Percentiles rank a stretch among this genome's conserved stretches.
Evolutionary conservation across 1,284 basidiomycete species (phyloP).

Genomic region (Gymnopus androsaceus): DNA sequence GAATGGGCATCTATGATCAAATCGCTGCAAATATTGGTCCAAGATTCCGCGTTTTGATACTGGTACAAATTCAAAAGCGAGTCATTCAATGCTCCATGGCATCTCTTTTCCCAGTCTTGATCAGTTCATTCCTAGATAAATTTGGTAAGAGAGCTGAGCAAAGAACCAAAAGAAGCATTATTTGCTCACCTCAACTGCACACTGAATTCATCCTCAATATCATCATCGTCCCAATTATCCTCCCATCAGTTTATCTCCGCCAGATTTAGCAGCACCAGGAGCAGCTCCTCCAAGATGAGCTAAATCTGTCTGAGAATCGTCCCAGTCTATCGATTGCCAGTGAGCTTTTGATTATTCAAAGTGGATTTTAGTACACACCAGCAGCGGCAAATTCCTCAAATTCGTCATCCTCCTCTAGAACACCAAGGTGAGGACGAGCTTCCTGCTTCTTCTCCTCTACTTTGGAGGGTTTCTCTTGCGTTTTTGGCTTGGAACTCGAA

Average conservation of each 20-base stretch:
- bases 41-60: neutral
- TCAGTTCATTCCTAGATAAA: slow-evolving; percentile 14
- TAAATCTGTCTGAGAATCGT: slow-evolving; percentile 20
- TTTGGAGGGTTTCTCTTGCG: slow-evolving; percentile 2
- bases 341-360: neutral
- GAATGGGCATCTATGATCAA: too few species aligned
- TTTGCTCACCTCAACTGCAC: slow-evolving; percentile 73
- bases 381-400: slow-evolving; percentile 44
- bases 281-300: slow-evolving; percentile 51
- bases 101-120: slow-evolving; percentile 16
- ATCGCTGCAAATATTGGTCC: too few species aligned
- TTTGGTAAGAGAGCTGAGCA: neutral
- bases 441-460: slow-evolving; percentile 13
- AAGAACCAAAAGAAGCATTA: neutral
- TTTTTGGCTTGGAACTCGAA: slow-evolving; percentile 13
- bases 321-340: slow-evolving; percentile 13
- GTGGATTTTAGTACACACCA: slow-evolving; percentile 1
- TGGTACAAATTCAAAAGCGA: neutral
- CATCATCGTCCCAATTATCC: slow-evolving; percentile 99
- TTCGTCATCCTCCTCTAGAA: slow-evolving; percentile 83
- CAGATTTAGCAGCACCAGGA: slow-evolving; percentile 71
- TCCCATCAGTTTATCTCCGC: slow-evolving; percentile 92
- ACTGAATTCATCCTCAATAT: slow-evolving; percentile 97
- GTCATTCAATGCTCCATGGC: slow-evolving; percentile 16
- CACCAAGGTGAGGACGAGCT: slow-evolving; percentile 58